Evolutionary conservation across 805 yeast genomes (phyloP).

Genomic region (Candida ulmi): DNA sequence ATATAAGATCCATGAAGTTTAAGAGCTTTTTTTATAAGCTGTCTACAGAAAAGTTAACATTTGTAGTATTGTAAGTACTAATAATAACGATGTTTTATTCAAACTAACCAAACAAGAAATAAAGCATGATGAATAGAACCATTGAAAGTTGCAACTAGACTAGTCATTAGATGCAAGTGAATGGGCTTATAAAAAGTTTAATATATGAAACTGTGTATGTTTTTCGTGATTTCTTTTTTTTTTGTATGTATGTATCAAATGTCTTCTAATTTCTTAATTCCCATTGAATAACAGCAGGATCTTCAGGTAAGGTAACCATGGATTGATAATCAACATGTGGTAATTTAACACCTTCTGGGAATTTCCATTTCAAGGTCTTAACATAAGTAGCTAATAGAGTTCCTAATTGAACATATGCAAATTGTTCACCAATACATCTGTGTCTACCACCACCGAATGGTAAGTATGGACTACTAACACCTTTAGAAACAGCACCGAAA

Average conservation of each 20-base stretch:
- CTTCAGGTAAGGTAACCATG: conserved; percentile 88
- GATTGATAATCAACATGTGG: conserved; percentile 77
- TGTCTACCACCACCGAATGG: conserved; percentile 99
- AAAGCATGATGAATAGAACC: too few relatives aligned
- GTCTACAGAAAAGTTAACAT: too few relatives aligned
- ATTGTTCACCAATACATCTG: conserved; percentile 98
- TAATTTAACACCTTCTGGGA: conserved; percentile 46
- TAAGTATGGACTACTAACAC: conserved; percentile 91
- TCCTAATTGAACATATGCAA: conserved; percentile 91
- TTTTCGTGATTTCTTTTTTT: too few relatives aligned
- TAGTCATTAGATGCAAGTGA: too few relatives aligned
- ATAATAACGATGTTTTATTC: too few relatives aligned
- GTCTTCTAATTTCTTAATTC: conserved; percentile 45
- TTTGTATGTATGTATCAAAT: neutral
- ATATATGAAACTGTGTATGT: too few relatives aligned
- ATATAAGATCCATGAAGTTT: too few relatives aligned
- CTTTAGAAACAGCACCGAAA: conserved; percentile 94
- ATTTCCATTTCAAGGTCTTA: conserved; percentile 72
- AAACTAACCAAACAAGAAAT: too few relatives aligned
- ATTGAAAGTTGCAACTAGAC: too few relatives aligned
- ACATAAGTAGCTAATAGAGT: conserved; percentile 71
- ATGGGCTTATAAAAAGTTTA: too few relatives aligned
- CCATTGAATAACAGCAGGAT: conserved; percentile 70
- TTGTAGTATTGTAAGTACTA: too few relatives aligned
- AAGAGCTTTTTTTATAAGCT: too few relatives aligned